phyloP scores from a whole-genome alignment of 139 green algal species.

The Coelastrella sp. region DNA sequence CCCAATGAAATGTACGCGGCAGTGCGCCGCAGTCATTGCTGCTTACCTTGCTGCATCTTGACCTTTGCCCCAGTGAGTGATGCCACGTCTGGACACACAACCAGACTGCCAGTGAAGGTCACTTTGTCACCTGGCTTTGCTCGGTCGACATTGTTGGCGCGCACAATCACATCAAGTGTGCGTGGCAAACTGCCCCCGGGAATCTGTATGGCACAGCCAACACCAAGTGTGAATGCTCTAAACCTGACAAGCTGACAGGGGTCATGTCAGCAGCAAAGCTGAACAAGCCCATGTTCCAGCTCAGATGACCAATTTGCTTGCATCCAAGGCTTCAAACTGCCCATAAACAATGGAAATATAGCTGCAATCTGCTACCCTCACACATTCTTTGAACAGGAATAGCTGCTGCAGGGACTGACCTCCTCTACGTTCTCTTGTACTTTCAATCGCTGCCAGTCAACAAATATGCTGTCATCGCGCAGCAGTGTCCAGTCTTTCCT shows the following conservation, averaged over 20 bases:
- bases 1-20: no score
- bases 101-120: constrained; percentile 91
- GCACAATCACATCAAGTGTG: constrained; percentile 96
- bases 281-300: not conserved
- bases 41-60: constrained; percentile 43
- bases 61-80: constrained; percentile 63
- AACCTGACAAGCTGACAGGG: no score
- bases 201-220: constrained; percentile 68
- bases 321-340: no score
- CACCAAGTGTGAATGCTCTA: not conserved
- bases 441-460: constrained; percentile 98
- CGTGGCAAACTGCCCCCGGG: constrained; percentile 94
- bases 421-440: constrained; percentile 96
- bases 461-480: constrained; percentile 93
- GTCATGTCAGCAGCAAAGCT: no score
- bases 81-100: constrained; percentile 95
- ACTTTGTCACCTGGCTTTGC: constrained; percentile 96
- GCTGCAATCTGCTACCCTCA: no score
- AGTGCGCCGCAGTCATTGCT: not conserved
- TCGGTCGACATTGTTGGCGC: constrained; percentile 92
- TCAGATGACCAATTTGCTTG: not conserved
- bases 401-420: constrained; percentile 62
- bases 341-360: no score
- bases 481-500: constrained; percentile 85
- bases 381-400: no score